Evolutionary conservation across 441 rosid genomes (phyloP), one percentile per base, ranked within the genome.

Genomic region (Breynia disticha): DNA sequence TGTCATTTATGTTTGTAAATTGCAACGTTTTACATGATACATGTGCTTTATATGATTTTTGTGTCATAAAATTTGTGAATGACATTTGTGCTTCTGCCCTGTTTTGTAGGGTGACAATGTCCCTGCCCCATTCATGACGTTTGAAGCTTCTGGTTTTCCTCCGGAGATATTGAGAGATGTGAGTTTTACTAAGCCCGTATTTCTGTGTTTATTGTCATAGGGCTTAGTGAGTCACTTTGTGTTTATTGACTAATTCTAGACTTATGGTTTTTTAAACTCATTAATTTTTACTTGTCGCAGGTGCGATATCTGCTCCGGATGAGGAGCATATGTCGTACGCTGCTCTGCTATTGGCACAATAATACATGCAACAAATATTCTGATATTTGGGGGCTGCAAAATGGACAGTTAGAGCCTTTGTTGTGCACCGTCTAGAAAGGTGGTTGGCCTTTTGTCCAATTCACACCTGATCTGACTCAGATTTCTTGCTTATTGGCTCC

Each of bases 261-360:
- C 52, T 65, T 45, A 44, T 24, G 3, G 3, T 57, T 32, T 44
- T 70, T 62, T 61, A 61, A 76, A 74, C 84, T 79, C 68, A 79
- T 77, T 66, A 63, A 63, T 71, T 77, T 72, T 84, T 70, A 70
- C 83, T 84, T 81, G 82, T 79, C 82, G 87, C 87, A 84, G 91
- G 91, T 84, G 91, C 91, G 91, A 84, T 84, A 84, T 84, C 77
- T 84, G 91, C 91, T 84, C 91, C 91, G 52, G 83, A 70, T 75
- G 83, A 76, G 91, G 91, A 84, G 91, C 91, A 84, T 67, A 79
- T 84, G 91, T 84, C 91, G 88, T 84, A 84, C 88, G 84, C 91
- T 84, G 91, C 91, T 44, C 81, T 79, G 76, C 78, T 68, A 75
- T 75, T 83, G 90, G 79, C 75, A 80, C 76, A 80, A 68, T 75